Evolutionary conservation across 768 basidiomycete species (phyloP), one percentile per base, ranked within the genome.

Genomic region (Hericium rajendrae): DNA sequence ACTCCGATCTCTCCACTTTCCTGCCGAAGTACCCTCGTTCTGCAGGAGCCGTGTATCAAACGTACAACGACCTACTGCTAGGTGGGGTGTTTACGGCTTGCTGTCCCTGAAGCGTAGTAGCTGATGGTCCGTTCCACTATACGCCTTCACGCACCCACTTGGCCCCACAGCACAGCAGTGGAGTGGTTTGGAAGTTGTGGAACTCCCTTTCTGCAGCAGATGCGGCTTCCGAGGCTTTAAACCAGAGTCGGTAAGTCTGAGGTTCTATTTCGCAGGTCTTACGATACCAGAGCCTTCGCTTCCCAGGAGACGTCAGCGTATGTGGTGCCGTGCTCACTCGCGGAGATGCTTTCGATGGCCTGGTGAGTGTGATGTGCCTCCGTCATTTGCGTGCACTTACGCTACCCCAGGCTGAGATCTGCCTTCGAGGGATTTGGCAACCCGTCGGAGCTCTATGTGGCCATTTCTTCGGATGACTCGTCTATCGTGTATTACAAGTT

Each of bases 401-500:
- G 55, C 22, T 20, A 18, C 16, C 10, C 15, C 32, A 59, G 55
- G 60, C 38, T 63, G 38, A 49, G 38, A 32, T 48, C 49, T 5
- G 59, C 61, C 11, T 57, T 60, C 10, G 48, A 22, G 24, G 62
- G 52, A 3, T 38, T 61, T 3, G 53, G 53, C 28, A 38, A 43
- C 11, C 51, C 53, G 4, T 22, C 13, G 6, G 62, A 63, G 46
- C 39, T 60, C 6, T 55, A 57, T 55, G 24, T 62, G 24, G 59
- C 59, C 8, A 57, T 62, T 39, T 28, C 54, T 12, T 52, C 56
- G 20, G 61, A 60, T 38, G 61, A 62, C 28, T 60, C 59, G 12
- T 62, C 57, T 3, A 59, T 54, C 18, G 62, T 63, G 9, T 63
- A 63, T 55, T 63, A 63, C 40, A 61, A 57, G 18, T 6, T 63